phyloP scores from a whole-genome alignment of 1,284 basidiomycete genomes.

The Jaminaea rosea region DNA sequence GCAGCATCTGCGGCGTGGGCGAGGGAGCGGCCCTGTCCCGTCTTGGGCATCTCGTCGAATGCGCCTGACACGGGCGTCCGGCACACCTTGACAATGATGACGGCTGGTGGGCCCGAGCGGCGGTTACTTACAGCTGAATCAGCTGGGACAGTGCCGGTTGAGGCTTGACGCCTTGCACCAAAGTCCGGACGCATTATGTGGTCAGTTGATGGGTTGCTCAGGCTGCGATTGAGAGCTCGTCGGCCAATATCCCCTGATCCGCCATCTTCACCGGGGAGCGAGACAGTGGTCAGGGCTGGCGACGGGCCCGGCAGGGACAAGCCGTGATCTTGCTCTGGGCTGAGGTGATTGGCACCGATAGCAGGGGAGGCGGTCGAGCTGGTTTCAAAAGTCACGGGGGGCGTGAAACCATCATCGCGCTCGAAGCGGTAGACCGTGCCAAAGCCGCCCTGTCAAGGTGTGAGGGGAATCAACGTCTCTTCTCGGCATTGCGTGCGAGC shows the following conservation, averaged over 20 bases:
- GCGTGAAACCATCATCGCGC: constrained; percentile 22
- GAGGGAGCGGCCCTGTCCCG: constrained; percentile 8
- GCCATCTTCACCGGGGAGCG: no score
- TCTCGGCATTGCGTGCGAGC: no score
- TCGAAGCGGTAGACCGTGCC: constrained; percentile 25
- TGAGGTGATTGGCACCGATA: constrained; percentile 7
- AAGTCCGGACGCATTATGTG: not conserved
- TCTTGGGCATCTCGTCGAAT: constrained; percentile 35
- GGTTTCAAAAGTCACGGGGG: no score
- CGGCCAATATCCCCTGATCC: not conserved
- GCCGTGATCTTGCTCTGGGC: constrained; percentile 6
- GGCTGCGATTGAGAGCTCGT: no score
- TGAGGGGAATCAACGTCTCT: no score
- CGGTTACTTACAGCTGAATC: not conserved
- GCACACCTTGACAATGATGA: constrained; percentile 35
- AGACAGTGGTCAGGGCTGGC: no score
- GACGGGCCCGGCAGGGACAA: not conserved
- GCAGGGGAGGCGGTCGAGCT: no score
- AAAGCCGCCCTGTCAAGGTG: constrained; percentile 13
- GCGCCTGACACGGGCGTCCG: constrained; percentile 31
- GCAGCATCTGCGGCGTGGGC: constrained; percentile 3
- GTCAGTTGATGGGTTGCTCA: not conserved
- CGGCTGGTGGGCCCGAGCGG: constrained; percentile 9
- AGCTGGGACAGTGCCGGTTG: not conserved
- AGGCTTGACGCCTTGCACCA: not conserved